Conservation (phyloP, 2,329 filamentous ascomycete genomes). For the Epichloe sibirici region DNA sequence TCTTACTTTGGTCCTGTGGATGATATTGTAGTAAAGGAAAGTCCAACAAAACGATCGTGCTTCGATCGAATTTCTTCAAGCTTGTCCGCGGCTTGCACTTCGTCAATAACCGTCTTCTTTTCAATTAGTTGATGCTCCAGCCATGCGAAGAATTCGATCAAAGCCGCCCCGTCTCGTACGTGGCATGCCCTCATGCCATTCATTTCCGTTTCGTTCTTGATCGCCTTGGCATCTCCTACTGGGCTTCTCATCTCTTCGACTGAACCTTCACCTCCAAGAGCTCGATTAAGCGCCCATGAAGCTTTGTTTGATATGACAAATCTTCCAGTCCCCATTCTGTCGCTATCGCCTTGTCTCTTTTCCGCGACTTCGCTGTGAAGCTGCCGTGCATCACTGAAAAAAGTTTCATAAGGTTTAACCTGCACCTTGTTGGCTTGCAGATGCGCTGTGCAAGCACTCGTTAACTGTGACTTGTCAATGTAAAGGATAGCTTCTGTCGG, state of each 20-base stretch:
- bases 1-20: slow-evolving; percentile 68
- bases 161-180: slow-evolving; percentile 79
- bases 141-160: slow-evolving; percentile 94
- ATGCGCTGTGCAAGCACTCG: slow-evolving; percentile 53
- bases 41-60: slow-evolving; percentile 66
- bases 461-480: slow-evolving; percentile 68
- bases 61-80: slow-evolving; percentile 62
- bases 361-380: slow-evolving; percentile 33
- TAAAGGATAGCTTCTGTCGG: slow-evolving; percentile 68
- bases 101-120: slow-evolving; percentile 65
- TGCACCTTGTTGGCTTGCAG: slow-evolving; percentile 57
- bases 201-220: slow-evolving; percentile 85
- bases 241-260: slow-evolving; percentile 83
- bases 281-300: slow-evolving; percentile 84
- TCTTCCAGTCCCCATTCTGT: slow-evolving; percentile 36
- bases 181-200: slow-evolving; percentile 92
- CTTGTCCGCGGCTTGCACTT: slow-evolving; percentile 86
- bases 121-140: slow-evolving; percentile 75
- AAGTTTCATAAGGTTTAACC: slow-evolving; percentile 69
- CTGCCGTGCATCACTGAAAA: slow-evolving; percentile 65
- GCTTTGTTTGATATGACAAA: slow-evolving; percentile 80
- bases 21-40: slow-evolving; percentile 93
- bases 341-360: slow-evolving; percentile 20
- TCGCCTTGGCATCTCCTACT: slow-evolving; percentile 78
- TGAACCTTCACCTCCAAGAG: slow-evolving; percentile 71